Base-by-base conservation (phyloP, 1,139 yeast species). In the Pichia cactophila region DNA sequence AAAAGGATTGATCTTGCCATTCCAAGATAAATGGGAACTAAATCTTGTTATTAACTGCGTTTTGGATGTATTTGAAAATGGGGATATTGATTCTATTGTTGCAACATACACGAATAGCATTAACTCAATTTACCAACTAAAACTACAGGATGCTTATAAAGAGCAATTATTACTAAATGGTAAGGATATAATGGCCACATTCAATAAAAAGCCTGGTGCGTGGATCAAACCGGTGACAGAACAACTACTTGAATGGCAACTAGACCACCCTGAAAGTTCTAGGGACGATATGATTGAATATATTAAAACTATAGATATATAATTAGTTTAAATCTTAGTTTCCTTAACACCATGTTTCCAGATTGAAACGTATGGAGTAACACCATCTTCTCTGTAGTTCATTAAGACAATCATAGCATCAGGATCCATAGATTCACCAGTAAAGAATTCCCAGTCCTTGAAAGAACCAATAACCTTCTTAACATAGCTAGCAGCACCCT, bases 381-480 rank as follows among this genome's bases (percentile, higher is more conserved):
- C 78, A 78, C 98, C 99, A 70, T 92, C 97, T 79, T 92, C 98
- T 78, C 99, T 95, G 89, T 92, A 92, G 95, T 92, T 92, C 77
- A 92, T 86, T 73, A 92, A 83, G 63, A 88, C 90, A 69, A 92
- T 76, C 98, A 92, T 92, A 66, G 86, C 97, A 73, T 92, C 97
- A 72, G 97, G 97, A 83, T 94, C 96, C 99, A 92, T 94, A 69
- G 96, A 86, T 80, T 92, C 97, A 80, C 98, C 98, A 63, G 96
- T 92, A 89, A 75, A 92, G 82, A 92, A 92, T 70, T 92, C 98
- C 95, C 94, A 92, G 81, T 92, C 98, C 71, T 83, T 84, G 92
- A 92, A 92, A 73, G 89, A 84, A 65, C 83, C 86, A 66, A 92
- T 72, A 62, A 92, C 85, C 81, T 92, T 94, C 86, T 94, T 92